Evolutionary conservation across 495 filamentous ascomycete species (phyloP).

Genomic region (Neurospora sp.): DNA sequence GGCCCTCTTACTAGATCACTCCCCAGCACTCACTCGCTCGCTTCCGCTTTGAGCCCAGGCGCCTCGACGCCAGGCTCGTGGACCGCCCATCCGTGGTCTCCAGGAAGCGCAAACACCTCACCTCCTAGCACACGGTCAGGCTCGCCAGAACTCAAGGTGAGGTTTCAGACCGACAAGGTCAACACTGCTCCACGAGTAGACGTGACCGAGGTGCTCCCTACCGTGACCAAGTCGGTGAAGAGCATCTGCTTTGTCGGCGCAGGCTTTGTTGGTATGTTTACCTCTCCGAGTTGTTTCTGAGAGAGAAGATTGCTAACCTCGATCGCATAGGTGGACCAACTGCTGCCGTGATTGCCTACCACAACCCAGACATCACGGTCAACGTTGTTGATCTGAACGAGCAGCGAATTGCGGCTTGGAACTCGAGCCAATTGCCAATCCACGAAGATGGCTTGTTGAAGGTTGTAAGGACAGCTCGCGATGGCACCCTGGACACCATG

Average conservation of each 20-base stretch:
- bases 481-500: slow-evolving; percentile 32
- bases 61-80: slow-evolving; percentile 13
- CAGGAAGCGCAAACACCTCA: slow-evolving; percentile 13
- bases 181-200: slow-evolving; percentile 2
- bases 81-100: slow-evolving; percentile 12
- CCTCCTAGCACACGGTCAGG: slow-evolving; percentile 13
- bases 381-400: slow-evolving; percentile 64
- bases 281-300: neutral
- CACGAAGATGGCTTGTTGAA: slow-evolving; percentile 63
- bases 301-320: neutral
- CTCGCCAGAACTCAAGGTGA: slow-evolving; percentile 15
- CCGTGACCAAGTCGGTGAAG: slow-evolving; percentile 22
- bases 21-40: slow-evolving; percentile 17
- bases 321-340: slow-evolving; percentile 55
- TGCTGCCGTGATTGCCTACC: slow-evolving; percentile 60
- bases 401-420: slow-evolving; percentile 59
- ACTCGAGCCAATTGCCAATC: slow-evolving; percentile 63
- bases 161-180: slow-evolving; percentile 1
- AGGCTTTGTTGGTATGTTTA: slow-evolving; percentile 21
- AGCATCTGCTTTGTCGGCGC: slow-evolving; percentile 34
- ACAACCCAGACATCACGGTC: slow-evolving; percentile 57
- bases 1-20: slow-evolving; percentile 8
- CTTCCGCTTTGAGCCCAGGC: slow-evolving; percentile 13
- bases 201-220: neutral
- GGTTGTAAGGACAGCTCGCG: slow-evolving; percentile 55